These are phyloP conservation scores for Teratosphaeriaceae sp. DNA, from an alignment of 2,329 filamentous ascomycete genomes.

Conservation along the genomic window DNA sequence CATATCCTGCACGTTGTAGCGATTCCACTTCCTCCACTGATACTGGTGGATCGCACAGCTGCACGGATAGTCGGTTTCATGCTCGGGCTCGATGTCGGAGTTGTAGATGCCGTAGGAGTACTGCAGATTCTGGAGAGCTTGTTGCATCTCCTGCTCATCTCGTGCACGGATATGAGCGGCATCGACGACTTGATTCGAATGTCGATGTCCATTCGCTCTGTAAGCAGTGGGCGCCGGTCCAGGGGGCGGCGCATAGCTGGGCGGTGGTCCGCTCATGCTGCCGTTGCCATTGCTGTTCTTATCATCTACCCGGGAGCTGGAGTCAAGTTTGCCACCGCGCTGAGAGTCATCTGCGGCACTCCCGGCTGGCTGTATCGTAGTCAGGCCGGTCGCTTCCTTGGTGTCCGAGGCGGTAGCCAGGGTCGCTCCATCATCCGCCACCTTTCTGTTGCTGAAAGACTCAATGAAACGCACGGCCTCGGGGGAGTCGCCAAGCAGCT, in stretches of 20 bases:
- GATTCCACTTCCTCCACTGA: constrained; percentile 29
- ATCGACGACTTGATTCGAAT: constrained; percentile 36
- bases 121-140: constrained; percentile 36
- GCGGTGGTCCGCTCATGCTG: not conserved
- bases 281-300: not conserved
- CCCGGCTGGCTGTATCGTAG: not conserved
- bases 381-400: not conserved
- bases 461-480: constrained; percentile 10
- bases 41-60: constrained; percentile 37
- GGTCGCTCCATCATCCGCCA: not conserved
- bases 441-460: constrained; percentile 3
- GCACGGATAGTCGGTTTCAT: constrained; percentile 37
- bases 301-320: not conserved
- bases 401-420: not conserved
- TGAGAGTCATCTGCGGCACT: not conserved
- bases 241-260: not conserved
- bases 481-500: constrained; percentile 15
- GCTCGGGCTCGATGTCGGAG: constrained; percentile 42
- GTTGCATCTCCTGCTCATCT: constrained; percentile 43
- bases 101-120: constrained; percentile 38
- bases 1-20: constrained; percentile 33
- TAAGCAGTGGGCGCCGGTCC: not conserved
- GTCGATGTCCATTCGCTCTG: constrained; percentile 7
- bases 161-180: constrained; percentile 32
- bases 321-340: not conserved